These are phyloP conservation scores for Paracoccidioides lutzii DNA, from an alignment of 2,329 filamentous ascomycete genomes.

Conservation along the genomic window DNA sequence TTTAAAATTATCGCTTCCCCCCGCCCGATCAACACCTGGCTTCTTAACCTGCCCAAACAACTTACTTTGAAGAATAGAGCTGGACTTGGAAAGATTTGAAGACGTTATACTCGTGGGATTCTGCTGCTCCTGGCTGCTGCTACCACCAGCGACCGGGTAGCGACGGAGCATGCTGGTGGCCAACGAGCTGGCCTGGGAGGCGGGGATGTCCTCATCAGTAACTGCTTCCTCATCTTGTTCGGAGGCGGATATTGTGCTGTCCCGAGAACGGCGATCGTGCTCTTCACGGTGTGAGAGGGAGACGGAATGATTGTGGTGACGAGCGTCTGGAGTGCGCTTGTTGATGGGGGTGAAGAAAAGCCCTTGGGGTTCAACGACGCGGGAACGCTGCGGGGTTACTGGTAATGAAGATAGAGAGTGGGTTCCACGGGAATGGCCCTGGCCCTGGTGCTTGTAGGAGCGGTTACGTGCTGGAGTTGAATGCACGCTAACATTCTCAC, in stretches of 20 bases:
- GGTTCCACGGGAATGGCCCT: constrained; percentile 57
- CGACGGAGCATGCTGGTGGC: constrained; percentile 62
- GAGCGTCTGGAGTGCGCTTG: constrained; percentile 48
- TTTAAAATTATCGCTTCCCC: constrained; percentile 4
- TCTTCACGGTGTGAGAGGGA: constrained; percentile 20
- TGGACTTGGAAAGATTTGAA: constrained; percentile 30
- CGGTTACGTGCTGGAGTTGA: constrained; percentile 50
- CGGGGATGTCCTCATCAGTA: constrained; percentile 53
- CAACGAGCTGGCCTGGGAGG: constrained; percentile 65
- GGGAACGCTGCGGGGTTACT: constrained; percentile 53
- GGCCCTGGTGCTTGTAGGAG: constrained; percentile 35
- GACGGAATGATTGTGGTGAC: constrained; percentile 30
- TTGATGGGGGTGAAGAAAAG: constrained; percentile 47
- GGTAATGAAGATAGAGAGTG: constrained; percentile 80
- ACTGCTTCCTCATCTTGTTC: constrained; percentile 43
- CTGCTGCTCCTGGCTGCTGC: constrained; percentile 23
- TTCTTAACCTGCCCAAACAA: constrained; percentile 52
- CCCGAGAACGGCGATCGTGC: constrained; percentile 55
- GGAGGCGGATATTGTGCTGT: constrained; percentile 70
- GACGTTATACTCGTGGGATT: constrained; percentile 12
- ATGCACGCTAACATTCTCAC: constrained; percentile 61
- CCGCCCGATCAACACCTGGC: constrained; percentile 28
- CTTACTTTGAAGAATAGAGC: constrained; percentile 45
- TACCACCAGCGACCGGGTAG: constrained; percentile 22
- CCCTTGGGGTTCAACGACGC: constrained; percentile 37